A percentile compares a stretch with the other conserved stretches of the same genome.
Evolutionary conservation across 495 filamentous ascomycete species (phyloP).

Genomic region (Xylaria flabelliformis): DNA sequence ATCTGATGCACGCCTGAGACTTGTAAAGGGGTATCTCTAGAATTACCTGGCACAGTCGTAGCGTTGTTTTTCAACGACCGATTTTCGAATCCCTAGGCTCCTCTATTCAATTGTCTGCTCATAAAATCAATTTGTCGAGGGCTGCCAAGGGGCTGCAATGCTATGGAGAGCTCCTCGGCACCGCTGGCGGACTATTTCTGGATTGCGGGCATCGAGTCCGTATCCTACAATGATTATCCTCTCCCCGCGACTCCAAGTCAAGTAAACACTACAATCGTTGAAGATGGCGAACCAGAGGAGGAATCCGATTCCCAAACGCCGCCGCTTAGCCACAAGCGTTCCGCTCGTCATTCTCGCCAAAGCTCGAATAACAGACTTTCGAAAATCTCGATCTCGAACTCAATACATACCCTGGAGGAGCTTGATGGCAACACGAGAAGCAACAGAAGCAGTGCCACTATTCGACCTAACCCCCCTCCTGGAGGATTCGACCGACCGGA

Average conservation of each 20-base stretch:
- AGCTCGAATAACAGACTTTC: slow-evolving; percentile 72
- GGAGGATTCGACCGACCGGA: slow-evolving; percentile 42
- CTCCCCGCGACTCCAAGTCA: slow-evolving; percentile 40
- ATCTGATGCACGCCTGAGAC: slow-evolving; percentile 12
- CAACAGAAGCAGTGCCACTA: slow-evolving; percentile 88
- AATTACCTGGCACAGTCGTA: slow-evolving; percentile 4
- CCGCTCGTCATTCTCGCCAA: slow-evolving; percentile 65
- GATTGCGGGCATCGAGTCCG: slow-evolving; percentile 90
- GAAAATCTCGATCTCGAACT: slow-evolving; percentile 64
- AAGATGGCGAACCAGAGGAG: slow-evolving; percentile 73
- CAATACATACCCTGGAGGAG: slow-evolving; percentile 68
- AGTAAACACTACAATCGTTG: slow-evolving; percentile 80
- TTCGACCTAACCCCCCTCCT: slow-evolving; percentile 62
- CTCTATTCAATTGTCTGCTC: not conserved
- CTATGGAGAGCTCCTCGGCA: slow-evolving; percentile 67
- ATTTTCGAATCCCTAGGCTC: not conserved
- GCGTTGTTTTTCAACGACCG: not conserved
- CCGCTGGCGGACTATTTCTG: slow-evolving; percentile 99
- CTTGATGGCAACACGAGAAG: slow-evolving; percentile 70
- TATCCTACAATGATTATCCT: slow-evolving; percentile 62
- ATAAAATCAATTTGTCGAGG: slow-evolving; percentile 14
- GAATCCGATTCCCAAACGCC: slow-evolving; percentile 46
- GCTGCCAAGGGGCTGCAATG: slow-evolving; percentile 47
- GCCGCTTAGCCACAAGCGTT: slow-evolving; percentile 55
- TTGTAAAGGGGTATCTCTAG: slow-evolving; percentile 3